Evolutionary conservation across 2,329 filamentous ascomycete species (phyloP).

Genomic region (Colletotrichum horii): DNA sequence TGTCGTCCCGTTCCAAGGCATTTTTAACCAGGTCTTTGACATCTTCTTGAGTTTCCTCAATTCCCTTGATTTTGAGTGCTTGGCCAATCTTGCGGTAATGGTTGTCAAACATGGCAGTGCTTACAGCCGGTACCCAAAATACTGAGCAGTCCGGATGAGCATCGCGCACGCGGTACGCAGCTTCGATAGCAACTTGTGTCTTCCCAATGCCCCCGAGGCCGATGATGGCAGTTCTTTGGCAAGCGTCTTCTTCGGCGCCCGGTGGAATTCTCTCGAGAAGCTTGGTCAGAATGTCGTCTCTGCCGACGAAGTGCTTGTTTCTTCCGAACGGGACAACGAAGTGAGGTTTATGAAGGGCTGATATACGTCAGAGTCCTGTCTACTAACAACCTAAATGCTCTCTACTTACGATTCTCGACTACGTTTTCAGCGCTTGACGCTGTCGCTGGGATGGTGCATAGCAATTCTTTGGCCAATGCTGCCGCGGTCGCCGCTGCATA

Average conservation of each 20-base stretch:
- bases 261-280: conserved; percentile 22
- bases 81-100: not conserved
- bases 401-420: not conserved
- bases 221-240: conserved; percentile 29
- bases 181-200: conserved; percentile 43
- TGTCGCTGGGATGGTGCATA: not conserved
- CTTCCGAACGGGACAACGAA: no score
- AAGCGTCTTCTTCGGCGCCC: conserved; percentile 14
- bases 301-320: no score
- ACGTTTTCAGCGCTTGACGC: not conserved
- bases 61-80: accelerated
- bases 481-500: conserved; percentile 38
- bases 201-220: conserved; percentile 42
- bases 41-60: accelerated
- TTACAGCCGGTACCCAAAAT: not conserved
- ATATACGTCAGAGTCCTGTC: no score
- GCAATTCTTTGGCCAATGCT: conserved; percentile 22
- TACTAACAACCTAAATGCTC: no score
- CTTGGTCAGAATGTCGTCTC: not conserved
- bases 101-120: accelerated
- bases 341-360: no score
- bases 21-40: accelerated
- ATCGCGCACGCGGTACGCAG: conserved; percentile 29
- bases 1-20: not conserved
- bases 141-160: accelerated